Conservation (phyloP, 106 monocot genomes). For the Phalaenopsis equestris region DNA sequence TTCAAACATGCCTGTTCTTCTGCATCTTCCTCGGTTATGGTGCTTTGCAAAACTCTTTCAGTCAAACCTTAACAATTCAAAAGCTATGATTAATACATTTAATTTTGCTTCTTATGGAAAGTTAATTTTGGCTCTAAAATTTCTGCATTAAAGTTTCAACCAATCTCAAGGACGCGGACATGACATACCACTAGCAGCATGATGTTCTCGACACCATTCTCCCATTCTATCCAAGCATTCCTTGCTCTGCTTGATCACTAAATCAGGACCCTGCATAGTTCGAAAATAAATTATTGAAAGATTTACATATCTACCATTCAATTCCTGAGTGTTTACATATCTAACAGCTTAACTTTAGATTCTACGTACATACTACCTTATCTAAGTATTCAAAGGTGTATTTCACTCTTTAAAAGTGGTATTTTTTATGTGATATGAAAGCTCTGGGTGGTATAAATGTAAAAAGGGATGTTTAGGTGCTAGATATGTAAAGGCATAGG, state of each 20-base stretch:
- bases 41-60: constrained; percentile 64
- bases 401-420: too few species aligned
- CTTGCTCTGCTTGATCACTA: constrained; percentile 77
- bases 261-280: constrained; percentile 74
- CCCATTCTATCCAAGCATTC: constrained; percentile 88
- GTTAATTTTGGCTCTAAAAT: neutral
- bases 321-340: too few species aligned
- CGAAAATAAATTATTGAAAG: neutral
- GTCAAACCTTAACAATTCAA: constrained; percentile 57
- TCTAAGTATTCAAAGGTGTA: too few species aligned
- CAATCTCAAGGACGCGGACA: neutral
- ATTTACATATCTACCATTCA: too few species aligned
- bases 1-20: constrained; percentile 63
- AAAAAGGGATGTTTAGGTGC: too few species aligned
- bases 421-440: too few species aligned
- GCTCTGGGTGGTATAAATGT: too few species aligned
- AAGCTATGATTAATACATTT: neutral
- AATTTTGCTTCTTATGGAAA: neutral
- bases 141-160: neutral
- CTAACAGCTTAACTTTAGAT: too few species aligned
- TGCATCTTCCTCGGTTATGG: constrained; percentile 60
- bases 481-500: too few species aligned
- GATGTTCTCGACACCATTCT: constrained; percentile 88
- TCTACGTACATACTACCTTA: too few species aligned
- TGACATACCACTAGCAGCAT: constrained; percentile 72